Evolutionary conservation across 78 protist genomes (phyloP), one percentile per base, ranked within the genome.

Genomic region (Tieghemostelium lacteum): DNA sequence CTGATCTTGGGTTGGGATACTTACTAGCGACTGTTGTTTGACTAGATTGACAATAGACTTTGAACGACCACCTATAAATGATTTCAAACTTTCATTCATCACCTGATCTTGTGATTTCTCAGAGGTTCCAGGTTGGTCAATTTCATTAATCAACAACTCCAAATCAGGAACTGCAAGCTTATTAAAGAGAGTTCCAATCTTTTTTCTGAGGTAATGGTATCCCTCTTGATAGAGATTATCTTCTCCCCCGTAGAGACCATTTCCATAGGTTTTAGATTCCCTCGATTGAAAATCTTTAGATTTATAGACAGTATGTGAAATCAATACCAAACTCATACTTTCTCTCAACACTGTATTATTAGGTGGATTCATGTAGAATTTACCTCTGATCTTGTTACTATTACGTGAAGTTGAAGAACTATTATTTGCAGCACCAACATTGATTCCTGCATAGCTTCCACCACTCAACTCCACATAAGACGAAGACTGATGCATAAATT

Each of bases 131-230:
- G 37, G 57, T 28, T 36, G 55, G 2, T 83, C 89, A 12, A 42
- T 65, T 54, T 83, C 70, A 60, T 34, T 69, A 36, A 58, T 76
- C 7, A 83, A 26, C 42, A 83, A 42, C 14, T 83, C 77, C 42
- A 83, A 42, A 69, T 83, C 89, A 19, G 89, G 77, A 26, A 69
- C 89, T 0, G 77, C 75, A 5, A 83, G 36, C 12, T 36, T n/a
- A 67, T 33, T 83, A 39, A 83, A 58, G 26, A 83, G 40, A 20
- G n/a, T 39, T 39, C 50, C 28, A 39, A 83, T 19, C 36, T 34
- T 55, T 34, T 69, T 34, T 6, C 54, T 55, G 8, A 57, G 4
- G 34, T n/a, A 26, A 57, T n/a, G 4, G 7, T n/a, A 19, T 19
- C 63, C 17, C 17, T n/a, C 19, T 5, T 16, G 19, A n/a, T n/a